Base-by-base conservation (phyloP, 352 stramenopile species). In the Phytophthora syringae region DNA sequence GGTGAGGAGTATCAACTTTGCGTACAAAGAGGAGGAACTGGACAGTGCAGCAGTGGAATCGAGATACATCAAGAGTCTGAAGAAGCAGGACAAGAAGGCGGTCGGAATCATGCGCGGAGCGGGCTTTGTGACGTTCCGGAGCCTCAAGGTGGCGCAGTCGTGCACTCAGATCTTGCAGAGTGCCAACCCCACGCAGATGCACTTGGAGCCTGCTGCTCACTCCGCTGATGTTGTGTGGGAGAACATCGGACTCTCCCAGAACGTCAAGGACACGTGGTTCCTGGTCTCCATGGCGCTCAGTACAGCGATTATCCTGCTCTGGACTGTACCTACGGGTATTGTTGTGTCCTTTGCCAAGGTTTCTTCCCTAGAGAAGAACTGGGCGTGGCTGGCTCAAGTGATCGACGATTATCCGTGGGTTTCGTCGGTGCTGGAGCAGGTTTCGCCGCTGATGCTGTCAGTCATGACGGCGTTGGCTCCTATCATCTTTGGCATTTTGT, bases 61-160 rank as follows among this genome's bases (percentile, higher is more conserved):
- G 20, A 76, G 69, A 53, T 92, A 90, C 54, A 91, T 92, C 58
- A 79, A 77, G 27, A 61, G 75, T 12, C 39, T 84, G 32, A 74
- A 80, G 42, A 64, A 64, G 11, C 65, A 84, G 52, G 70, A 80
- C 56, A 76, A 76, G 47, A 72, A 70, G 27, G 62, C 52, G 16
- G 54, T 79, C 2, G 77, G 74, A 7, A 89, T 92, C 59, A 95
- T 95, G 87, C 84, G 82, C 7, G 52, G 61, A 13, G 81, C 85
- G 1, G 87, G 83, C 1, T 95, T 95, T 50, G 85, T 95, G 36
- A 95, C 87, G 2, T 95, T 95, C 73, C 86, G 80, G 43, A 91
- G 67, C 40, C 62, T 95, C 6, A 85, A 88, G 43, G 82, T 70
- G 1, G 83, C 83, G 2, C 85, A 95, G 64, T 86, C 86, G 13